Evolutionary conservation across 2,329 filamentous ascomycete species (phyloP), one percentile per base, ranked within the genome.

Genomic region (Pseudomassariella vexata): DNA sequence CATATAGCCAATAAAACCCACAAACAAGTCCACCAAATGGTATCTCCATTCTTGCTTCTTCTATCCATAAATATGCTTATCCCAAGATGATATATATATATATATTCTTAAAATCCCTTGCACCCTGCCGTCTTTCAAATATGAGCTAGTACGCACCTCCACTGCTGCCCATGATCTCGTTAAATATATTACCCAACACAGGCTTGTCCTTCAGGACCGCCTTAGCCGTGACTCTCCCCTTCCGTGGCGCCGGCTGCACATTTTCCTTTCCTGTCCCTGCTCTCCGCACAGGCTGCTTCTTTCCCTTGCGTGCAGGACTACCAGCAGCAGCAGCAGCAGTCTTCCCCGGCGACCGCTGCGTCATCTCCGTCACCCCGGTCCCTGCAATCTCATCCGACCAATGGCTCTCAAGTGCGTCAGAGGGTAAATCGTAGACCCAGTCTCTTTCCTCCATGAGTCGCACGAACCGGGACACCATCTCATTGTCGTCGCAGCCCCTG

Each of bases 391-490:
- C 73, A 28, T 80, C 79, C 42, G 87, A 89, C 24, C 63, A 53
- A 59, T 94, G 87, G 19, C 64, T 71, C 8, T 80, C 76, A 6
- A 83, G 55, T 26, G 82, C 84, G 9, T 74, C 67, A 2, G 54
- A 52, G 0, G 76, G 76, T 30, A 96, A 53, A 44, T 94, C 74
- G 44, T 87, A 80, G 11, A 88, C 68, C 89, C 92, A 96, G n/a
- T 73, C 65, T 32, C 75, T 77, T 35, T 70, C 64, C 42, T 89
- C 82, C 66, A 95, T 90, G 24, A 96, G 60, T 3, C 64, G 60
- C 6, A 96, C 72, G 49, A 96, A 86, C 15, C 73, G 72, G 20
- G 73, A 74, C 10, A 98, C 68, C 60, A 96, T 79, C 46, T 88
- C 84, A 44, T 85, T 80, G 17, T 65, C 63, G n/a, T 67, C 79